Evolutionary conservation across 768 basidiomycete species (phyloP).

Genomic region (Termitomyces sp.): DNA sequence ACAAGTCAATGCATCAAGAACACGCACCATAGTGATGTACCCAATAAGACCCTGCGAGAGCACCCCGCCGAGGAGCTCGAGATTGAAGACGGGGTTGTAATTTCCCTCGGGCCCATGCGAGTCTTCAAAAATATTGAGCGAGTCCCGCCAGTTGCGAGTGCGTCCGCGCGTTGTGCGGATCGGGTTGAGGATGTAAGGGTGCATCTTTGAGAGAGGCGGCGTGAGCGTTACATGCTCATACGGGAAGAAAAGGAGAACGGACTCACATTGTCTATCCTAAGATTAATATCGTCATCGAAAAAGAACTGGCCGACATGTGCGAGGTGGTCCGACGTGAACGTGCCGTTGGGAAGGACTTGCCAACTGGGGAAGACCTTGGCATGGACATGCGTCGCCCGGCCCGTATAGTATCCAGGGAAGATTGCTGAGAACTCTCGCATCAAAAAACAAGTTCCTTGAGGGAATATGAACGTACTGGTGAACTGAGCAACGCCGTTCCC

Average conservation of each 20-base stretch:
- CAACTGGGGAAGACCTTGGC: constrained; percentile 52
- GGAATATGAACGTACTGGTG: constrained; percentile 33
- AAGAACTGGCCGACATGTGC: constrained; percentile 52
- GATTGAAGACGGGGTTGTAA: constrained; percentile 51
- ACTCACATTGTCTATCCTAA: constrained; percentile 42
- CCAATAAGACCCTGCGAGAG: constrained; percentile 46
- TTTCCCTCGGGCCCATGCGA: constrained; percentile 43
- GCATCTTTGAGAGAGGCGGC: constrained; percentile 32
- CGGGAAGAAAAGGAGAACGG: not conserved
- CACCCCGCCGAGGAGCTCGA: constrained; percentile 47
- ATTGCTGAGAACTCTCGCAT: no score
- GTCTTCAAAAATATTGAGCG: constrained; percentile 51
- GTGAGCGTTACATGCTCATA: not conserved
- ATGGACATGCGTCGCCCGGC: constrained; percentile 53
- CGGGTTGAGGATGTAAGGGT: constrained; percentile 48
- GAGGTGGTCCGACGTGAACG: constrained; percentile 40
- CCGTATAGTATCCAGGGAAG: constrained; percentile 55
- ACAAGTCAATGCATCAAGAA: no score
- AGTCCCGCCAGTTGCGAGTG: constrained; percentile 50
- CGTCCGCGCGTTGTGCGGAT: constrained; percentile 43
- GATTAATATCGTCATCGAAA: constrained; percentile 51
- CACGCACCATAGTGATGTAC: constrained; percentile 51
- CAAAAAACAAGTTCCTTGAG: no score
- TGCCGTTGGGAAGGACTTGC: constrained; percentile 38
- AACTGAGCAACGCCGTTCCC: constrained; percentile 50